These are phyloP conservation scores for Ophiocordyceps camponoti-rufipedis DNA, from an alignment of 2,329 filamentous ascomycete species.

Conservation along the genomic window DNA sequence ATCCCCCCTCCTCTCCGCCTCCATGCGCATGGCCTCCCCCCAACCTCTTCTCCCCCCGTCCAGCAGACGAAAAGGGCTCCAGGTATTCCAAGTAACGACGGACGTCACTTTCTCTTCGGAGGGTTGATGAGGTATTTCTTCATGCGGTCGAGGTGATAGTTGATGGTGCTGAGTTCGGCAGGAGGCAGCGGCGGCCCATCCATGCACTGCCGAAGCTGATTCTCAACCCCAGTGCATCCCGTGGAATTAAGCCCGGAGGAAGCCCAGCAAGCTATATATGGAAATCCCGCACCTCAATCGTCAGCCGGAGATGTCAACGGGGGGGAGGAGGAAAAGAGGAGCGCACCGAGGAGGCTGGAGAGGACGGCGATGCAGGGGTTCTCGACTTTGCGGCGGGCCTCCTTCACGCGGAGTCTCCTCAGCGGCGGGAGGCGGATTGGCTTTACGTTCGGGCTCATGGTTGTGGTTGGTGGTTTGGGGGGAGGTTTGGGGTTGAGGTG, in stretches of 20 bases:
- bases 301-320: background rate
- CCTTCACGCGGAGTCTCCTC: conserved; percentile 35
- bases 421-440: conserved; percentile 40
- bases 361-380: conserved; percentile 38
- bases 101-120: conserved; percentile 13
- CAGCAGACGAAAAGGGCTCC: too few relatives aligned
- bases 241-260: conserved; percentile 51
- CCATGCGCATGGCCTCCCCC: too few relatives aligned
- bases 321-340: conserved; percentile 1
- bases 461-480: background rate
- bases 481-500: background rate
- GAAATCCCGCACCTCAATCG: background rate
- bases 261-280: conserved; percentile 68
- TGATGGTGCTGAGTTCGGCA: conserved; percentile 56
- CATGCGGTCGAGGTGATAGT: conserved; percentile 76
- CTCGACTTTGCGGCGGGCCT: conserved; percentile 27
- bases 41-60: too few relatives aligned
- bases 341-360: conserved; percentile 36
- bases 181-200: conserved; percentile 45
- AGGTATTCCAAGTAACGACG: background rate
- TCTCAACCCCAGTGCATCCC: conserved; percentile 41
- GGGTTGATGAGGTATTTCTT: conserved; percentile 45
- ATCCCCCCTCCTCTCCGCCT: too few relatives aligned
- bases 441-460: conserved; percentile 18
- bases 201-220: conserved; percentile 52